Evolutionary conservation across 345 rosid genomes (phyloP).

Genomic region (Garcia nutans): DNA sequence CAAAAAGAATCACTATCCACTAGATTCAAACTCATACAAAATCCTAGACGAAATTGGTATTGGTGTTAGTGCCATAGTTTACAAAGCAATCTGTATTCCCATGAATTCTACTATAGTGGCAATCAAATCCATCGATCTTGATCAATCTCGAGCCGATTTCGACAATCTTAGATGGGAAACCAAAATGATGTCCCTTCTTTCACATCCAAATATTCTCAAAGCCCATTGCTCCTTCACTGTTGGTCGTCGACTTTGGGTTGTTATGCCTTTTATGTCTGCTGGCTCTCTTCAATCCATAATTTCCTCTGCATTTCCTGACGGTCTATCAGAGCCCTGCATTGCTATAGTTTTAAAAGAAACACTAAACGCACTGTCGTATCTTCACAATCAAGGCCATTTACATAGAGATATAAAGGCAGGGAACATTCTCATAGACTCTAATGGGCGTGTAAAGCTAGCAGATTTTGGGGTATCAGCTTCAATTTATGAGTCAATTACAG

Average conservation of each 20-base stretch:
- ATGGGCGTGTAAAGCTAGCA: slow-evolving; percentile 71
- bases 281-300: slow-evolving; percentile 84
- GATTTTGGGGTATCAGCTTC: slow-evolving; percentile 91
- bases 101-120: slow-evolving; percentile 59
- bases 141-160: slow-evolving; percentile 57
- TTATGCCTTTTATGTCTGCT: slow-evolving; percentile 91
- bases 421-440: slow-evolving; percentile 65
- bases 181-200: slow-evolving; percentile 76
- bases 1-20: slow-evolving; percentile 52
- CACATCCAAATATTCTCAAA: slow-evolving; percentile 76
- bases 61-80: slow-evolving; percentile 72
- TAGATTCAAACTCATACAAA: slow-evolving; percentile 57
- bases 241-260: slow-evolving; percentile 78
- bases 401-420: slow-evolving; percentile 84
- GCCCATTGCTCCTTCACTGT: slow-evolving; percentile 85
- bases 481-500: slow-evolving; percentile 48
- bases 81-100: slow-evolving; percentile 73
- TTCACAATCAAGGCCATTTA: slow-evolving; percentile 75
- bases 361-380: slow-evolving; percentile 61
- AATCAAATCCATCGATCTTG: slow-evolving; percentile 82
- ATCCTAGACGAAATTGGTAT: slow-evolving; percentile 66
- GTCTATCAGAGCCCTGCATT: slow-evolving; percentile 73
- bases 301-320: slow-evolving; percentile 60
- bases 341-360: slow-evolving; percentile 67
- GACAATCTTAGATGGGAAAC: slow-evolving; percentile 66